Base-by-base conservation (phyloP, 441 rosid genomes). In the Gossypium lobatum region DNA sequence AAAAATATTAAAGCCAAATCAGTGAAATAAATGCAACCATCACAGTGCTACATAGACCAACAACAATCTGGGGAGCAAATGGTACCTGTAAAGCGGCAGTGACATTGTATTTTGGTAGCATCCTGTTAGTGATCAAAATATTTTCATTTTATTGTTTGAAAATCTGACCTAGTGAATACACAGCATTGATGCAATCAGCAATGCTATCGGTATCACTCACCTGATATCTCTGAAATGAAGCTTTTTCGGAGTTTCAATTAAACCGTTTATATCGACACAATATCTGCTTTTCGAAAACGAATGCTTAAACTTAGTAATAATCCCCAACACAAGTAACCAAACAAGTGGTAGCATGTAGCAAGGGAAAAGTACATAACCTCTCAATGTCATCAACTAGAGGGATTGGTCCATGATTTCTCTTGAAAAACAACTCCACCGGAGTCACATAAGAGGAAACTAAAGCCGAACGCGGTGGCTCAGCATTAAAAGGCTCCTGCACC, bases 401-500 rank as follows among this genome's bases (percentile, higher is more conserved):
- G 14, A 95, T 89, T 1, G 97, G 97, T 13, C 98, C 99, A 78
- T 93, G 99, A 74, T 89, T 95, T 76, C 99, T 84, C 90, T 93
- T 95, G 88, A 89, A 95, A 85, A 95, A 95, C 75, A 95, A 79
- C 64, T 90, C 87, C 50, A 93, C 91, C 0, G 97, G 96, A 10
- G 99, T 93, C 71, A 90, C 86, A 70, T 89, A 93, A 70, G 96
- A 89, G n/a, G 73, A 65, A 78, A 84, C 76, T 80, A 95, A 80
- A 31, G 86, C 93, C 0, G 90, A 79, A 28, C 98, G 96, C 0
- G 82, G 92, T 42, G 98, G 97, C 81, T 95, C 98, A 0, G 98
- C 98, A 80, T 95, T 95, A 84, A 91, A 95, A 3, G 98, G 98
- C 80, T 88, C 91, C 97, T 95, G 88, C 77, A 80, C 3, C 58